These are phyloP conservation scores for Schizophyllum commune DNA, from an alignment of 1,284 basidiomycete genomes.

Conservation along the genomic window DNA sequence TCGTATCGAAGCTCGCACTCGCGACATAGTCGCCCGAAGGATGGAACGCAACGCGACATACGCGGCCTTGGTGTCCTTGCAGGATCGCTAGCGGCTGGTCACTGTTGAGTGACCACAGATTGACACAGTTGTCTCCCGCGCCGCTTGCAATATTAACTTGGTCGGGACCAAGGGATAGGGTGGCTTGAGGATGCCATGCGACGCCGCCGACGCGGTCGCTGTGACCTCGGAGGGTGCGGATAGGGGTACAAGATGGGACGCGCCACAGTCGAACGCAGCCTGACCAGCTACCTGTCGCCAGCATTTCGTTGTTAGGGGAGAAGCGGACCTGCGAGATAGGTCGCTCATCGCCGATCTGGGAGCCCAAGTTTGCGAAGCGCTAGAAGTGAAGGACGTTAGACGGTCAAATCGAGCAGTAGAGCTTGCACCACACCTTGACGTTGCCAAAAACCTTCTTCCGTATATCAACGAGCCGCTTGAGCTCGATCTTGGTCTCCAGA, in stretches of 20 bases:
- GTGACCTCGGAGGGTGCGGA: constrained; percentile 73
- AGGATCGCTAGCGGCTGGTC: constrained; percentile 76
- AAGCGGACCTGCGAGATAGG: constrained; percentile 94
- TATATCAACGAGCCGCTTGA: constrained; percentile 85
- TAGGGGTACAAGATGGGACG: constrained; percentile 79
- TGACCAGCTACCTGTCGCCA: constrained; percentile 95
- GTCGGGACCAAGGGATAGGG: constrained; percentile 63
- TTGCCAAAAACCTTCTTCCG: constrained; percentile 86
- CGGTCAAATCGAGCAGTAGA: not conserved
- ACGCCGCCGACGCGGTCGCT: constrained; percentile 90
- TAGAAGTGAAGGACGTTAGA: constrained; percentile 22
- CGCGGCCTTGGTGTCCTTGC: constrained; percentile 84
- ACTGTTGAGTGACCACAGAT: constrained; percentile 86
- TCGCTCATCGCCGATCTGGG: constrained; percentile 95
- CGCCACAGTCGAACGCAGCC: constrained; percentile 94
- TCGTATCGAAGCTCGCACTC: constrained; percentile 94
- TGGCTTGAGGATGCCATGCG: constrained; percentile 96
- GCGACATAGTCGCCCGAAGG: constrained; percentile 90
- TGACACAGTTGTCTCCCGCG: constrained; percentile 79
- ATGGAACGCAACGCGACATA: constrained; percentile 94
- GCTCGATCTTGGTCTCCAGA: constrained; percentile 79
- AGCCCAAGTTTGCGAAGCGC: constrained; percentile 89
- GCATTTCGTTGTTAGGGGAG: constrained; percentile 80
- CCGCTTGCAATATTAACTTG: constrained; percentile 87
- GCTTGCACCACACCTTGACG: constrained; percentile 62